These are phyloP conservation scores for Komagataella ulmi DNA, from an alignment of 805 yeast species.

Conservation along the genomic window DNA sequence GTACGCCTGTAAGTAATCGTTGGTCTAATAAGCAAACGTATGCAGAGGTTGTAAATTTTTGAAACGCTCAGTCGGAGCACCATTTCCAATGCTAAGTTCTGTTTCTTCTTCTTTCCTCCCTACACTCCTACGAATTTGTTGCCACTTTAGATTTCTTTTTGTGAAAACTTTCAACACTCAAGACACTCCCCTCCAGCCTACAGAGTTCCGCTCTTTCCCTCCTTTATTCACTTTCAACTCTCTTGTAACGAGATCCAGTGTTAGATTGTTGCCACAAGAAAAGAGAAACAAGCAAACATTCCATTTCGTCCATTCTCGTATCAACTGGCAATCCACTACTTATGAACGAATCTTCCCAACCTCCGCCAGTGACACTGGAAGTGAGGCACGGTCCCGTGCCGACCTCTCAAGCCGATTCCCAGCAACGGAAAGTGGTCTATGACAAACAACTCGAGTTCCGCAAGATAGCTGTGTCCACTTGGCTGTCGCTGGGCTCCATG, in stretches of 20 bases:
- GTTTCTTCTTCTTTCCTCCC: not conserved
- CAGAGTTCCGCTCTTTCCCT: not conserved
- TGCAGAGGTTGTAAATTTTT: conserved; percentile 1
- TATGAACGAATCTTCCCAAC: not conserved
- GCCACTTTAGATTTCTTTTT: not conserved
- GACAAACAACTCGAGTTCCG: not conserved
- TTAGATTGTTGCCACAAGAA: not conserved
- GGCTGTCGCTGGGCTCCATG: conserved; percentile 1
- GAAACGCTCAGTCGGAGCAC: conserved; percentile 1
- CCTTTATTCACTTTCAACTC: not conserved
- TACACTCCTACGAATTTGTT: not conserved
- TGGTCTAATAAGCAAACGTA: not conserved
- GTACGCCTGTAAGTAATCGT: not conserved
- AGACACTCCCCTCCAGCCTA: not conserved
- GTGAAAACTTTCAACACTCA: not conserved
- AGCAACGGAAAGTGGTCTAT: not conserved
- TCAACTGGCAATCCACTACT: not conserved
- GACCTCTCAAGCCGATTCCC: not conserved
- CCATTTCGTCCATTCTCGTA: not conserved
- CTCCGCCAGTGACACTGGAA: not conserved
- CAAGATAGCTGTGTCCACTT: not conserved
- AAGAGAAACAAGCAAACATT: not conserved
- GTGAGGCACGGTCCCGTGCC: not conserved
- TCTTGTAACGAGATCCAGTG: not conserved
- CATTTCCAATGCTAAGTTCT: not conserved